Conservation (phyloP, 2,329 filamentous ascomycete species). For the Aureobasidium lini region DNA sequence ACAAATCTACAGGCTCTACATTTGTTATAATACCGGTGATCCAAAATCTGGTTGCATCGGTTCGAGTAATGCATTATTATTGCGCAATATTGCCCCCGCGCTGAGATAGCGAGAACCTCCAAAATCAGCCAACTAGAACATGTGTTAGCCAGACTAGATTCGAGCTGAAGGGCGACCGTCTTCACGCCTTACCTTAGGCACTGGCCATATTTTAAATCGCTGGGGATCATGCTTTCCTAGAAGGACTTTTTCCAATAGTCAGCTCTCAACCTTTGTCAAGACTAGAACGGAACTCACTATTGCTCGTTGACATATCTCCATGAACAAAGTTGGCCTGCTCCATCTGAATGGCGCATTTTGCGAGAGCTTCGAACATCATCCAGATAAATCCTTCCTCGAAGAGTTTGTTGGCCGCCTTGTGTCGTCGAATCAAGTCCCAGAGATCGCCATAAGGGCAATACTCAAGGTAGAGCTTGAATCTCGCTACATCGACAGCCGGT, state of each 20-base stretch:
- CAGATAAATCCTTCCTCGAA: constrained; percentile 1
- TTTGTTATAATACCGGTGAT: not conserved
- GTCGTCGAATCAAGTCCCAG: not conserved
- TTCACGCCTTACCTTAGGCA: not conserved
- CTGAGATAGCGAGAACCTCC: not conserved
- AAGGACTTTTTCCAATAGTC: not conserved
- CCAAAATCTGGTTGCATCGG: not conserved
- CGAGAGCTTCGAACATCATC: constrained; percentile 4
- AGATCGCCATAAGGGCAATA: constrained; percentile 1
- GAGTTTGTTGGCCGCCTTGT: not conserved
- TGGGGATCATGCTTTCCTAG: not conserved
- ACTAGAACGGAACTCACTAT: not conserved
- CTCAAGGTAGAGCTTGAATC: constrained; percentile 1
- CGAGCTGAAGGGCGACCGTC: too few relatives aligned
- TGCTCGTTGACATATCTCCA: not conserved
- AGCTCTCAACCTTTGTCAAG: not conserved
- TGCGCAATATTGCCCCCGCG: not conserved
- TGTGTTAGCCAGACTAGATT: not conserved
- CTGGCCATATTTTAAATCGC: not conserved
- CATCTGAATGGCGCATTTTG: not conserved
- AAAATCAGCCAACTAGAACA: not conserved
- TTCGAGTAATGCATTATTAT: not conserved
- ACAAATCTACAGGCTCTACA: not conserved
- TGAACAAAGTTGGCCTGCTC: not conserved
- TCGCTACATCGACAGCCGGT: not conserved